Conservation (phyloP, 148 eudicot genomes). For the Fallopia convolvulus region DNA sequence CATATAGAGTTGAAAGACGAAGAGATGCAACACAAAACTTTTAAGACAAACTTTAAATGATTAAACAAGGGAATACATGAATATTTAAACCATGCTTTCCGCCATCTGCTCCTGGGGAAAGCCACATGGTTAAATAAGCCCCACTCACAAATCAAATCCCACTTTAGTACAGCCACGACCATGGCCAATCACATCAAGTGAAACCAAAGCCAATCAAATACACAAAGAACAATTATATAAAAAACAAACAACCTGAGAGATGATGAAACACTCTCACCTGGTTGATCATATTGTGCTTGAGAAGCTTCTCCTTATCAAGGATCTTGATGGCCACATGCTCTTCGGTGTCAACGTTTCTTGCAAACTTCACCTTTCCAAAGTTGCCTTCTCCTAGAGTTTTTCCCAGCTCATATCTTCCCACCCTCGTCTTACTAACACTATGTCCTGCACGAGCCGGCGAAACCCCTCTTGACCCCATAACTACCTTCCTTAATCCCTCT, state of each 20-base stretch:
- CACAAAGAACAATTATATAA: background rate
- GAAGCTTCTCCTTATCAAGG: conserved; percentile 44
- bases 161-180: background rate
- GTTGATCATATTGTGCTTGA: conserved; percentile 64
- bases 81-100: background rate
- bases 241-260: background rate
- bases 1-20: background rate
- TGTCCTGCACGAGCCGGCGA: conserved; percentile 8
- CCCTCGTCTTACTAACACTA: conserved; percentile 21
- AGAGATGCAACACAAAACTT: background rate
- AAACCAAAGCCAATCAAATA: background rate
- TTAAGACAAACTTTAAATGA: background rate
- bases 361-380: conserved; percentile 47
- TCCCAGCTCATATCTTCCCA: conserved; percentile 42
- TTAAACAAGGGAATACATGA: background rate
- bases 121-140: background rate
- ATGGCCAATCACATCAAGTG: background rate
- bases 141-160: background rate
- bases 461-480: conserved; percentile 26
- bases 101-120: background rate
- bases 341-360: conserved; percentile 31
- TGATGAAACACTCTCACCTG: conserved; percentile 39
- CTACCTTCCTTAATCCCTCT: background rate
- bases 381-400: conserved; percentile 45
- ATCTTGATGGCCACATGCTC: conserved; percentile 44